Evolutionary conservation across 2,329 filamentous ascomycete genomes (phyloP).

Genomic region (Blastomyces percursus): DNA sequence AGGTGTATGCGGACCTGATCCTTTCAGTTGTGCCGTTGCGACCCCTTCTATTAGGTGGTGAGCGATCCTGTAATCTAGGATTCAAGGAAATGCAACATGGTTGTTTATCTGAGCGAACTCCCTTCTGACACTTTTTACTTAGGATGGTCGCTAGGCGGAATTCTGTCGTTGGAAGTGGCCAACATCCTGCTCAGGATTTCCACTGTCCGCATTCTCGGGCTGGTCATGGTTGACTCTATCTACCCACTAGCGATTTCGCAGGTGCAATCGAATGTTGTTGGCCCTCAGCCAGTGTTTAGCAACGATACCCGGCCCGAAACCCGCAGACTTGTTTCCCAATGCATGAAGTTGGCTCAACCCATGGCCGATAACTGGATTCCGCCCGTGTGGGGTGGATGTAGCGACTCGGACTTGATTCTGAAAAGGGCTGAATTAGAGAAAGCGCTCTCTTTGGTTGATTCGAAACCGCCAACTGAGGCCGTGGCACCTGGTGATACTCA

Average conservation of each 20-base stretch:
- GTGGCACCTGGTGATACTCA: neutral
- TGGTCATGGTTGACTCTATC: conserved; percentile 17
- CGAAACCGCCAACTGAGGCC: neutral
- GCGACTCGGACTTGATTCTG: conserved; percentile 1
- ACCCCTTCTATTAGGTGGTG: conserved; percentile 15
- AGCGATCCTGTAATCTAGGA: neutral
- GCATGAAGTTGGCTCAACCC: conserved; percentile 9
- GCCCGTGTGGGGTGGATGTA: conserved; percentile 12
- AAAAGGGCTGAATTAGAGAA: conserved; percentile 9
- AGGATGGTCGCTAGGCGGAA: conserved; percentile 18
- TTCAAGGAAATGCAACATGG: neutral
- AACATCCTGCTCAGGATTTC: conserved; percentile 12
- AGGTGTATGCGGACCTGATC: conserved; percentile 41
- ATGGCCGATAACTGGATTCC: conserved; percentile 13
- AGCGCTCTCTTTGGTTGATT: conserved; percentile 5
- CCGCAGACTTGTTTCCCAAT: conserved; percentile 9
- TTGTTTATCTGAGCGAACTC: neutral
- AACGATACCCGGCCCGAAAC: conserved; percentile 10
- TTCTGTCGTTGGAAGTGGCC: conserved; percentile 16
- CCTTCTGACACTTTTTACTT: neutral
- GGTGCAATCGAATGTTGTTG: conserved; percentile 3
- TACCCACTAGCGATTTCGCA: conserved; percentile 7
- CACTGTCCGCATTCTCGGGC: conserved; percentile 11
- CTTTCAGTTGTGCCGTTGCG: conserved; percentile 17
- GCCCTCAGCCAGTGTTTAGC: conserved; percentile 9